Conservation (phyloP, 1,284 basidiomycete genomes). For the Marasmius tenuissimus region DNA sequence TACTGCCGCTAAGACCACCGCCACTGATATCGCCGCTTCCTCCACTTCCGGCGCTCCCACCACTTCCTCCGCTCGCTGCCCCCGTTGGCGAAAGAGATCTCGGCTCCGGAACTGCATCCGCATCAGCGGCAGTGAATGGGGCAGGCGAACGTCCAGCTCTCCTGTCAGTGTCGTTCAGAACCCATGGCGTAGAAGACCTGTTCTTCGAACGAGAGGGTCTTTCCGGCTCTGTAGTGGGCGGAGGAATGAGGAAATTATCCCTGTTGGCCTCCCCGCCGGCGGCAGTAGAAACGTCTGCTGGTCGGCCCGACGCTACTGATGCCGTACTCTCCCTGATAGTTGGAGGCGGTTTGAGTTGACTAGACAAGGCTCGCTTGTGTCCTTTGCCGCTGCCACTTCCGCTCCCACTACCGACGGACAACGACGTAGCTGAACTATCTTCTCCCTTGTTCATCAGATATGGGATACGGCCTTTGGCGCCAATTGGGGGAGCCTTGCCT, state of each 20-base stretch:
- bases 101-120: background rate
- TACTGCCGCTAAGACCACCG: background rate
- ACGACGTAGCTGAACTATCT: background rate
- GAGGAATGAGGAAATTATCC: background rate
- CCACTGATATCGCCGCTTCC: background rate
- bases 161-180: background rate
- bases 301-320: constrained; percentile 5
- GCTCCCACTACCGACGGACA: background rate
- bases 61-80: background rate
- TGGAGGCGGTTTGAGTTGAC: background rate
- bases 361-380: background rate
- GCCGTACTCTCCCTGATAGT: background rate
- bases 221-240: no score
- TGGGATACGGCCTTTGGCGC: background rate
- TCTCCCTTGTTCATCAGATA: background rate
- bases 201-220: no score
- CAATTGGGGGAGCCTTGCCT: background rate
- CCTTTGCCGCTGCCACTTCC: background rate
- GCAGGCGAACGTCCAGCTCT: constrained; percentile 1
- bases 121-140: background rate
- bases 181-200: background rate
- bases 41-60: background rate
- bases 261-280: background rate
- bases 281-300: background rate
- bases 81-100: constrained; percentile 6